phyloP scores from a whole-genome alignment of 2,329 filamentous ascomycete genomes.

The Ambrosiella beaveri region DNA sequence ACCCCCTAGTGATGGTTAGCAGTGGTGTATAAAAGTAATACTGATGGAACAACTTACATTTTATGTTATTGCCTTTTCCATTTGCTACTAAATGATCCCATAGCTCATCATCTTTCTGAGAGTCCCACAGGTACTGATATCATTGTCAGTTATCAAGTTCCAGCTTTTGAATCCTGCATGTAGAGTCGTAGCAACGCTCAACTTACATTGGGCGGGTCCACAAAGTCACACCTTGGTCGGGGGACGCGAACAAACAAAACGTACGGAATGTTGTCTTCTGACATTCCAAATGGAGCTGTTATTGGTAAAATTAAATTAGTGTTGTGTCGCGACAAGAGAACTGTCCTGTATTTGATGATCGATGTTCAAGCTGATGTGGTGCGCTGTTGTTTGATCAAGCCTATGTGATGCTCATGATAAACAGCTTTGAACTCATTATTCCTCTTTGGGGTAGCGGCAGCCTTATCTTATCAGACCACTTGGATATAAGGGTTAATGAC shows the following conservation, averaged over 20 bases:
- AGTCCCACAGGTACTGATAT: slow-evolving; percentile 49
- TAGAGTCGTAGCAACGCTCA: slow-evolving; percentile 17
- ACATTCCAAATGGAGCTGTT: background rate
- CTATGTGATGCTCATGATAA: too few species aligned
- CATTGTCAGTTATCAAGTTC: too few species aligned
- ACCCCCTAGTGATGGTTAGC: slow-evolving; percentile 39
- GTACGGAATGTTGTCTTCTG: slow-evolving; percentile 23
- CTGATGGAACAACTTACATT: slow-evolving; percentile 42
- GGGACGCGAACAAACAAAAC: slow-evolving; percentile 83
- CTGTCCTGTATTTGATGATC: background rate
- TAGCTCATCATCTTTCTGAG: slow-evolving; percentile 66
- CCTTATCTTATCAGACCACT: background rate
- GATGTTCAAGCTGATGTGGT: background rate
- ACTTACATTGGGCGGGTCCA: slow-evolving; percentile 67
- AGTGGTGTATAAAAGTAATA: slow-evolving; percentile 14
- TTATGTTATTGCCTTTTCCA: slow-evolving; percentile 57
- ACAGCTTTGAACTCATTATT: background rate
- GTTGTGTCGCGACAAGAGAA: background rate
- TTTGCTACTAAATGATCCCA: slow-evolving; percentile 81
- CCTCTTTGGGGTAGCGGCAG: background rate
- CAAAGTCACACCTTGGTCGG: slow-evolving; percentile 70
- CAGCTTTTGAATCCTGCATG: background rate
- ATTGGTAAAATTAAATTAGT: background rate
- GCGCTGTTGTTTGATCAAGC: too few species aligned
- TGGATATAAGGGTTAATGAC: background rate